Evolutionary conservation across 1,284 basidiomycete genomes (phyloP).

Genomic region (Marasmius tenuissimus): DNA sequence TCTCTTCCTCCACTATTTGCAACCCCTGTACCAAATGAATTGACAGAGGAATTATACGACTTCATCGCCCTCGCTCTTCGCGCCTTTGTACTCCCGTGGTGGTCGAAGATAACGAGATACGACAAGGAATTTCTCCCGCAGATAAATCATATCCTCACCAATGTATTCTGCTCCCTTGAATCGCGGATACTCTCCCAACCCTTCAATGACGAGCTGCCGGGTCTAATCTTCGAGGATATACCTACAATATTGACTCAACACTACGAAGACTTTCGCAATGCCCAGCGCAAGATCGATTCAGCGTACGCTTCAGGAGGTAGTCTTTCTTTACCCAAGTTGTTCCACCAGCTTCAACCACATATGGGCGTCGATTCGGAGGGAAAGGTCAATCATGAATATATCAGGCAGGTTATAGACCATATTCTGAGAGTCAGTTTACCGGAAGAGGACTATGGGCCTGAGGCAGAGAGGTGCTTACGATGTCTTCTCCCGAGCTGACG

Average conservation of each 20-base stretch:
- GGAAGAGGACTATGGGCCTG: conserved; percentile 64
- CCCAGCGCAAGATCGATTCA: conserved; percentile 55
- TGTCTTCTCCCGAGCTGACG: background rate
- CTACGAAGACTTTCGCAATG: conserved; percentile 72
- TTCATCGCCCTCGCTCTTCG: conserved; percentile 74
- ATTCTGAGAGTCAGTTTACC: conserved; percentile 69
- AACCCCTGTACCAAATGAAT: conserved; percentile 44
- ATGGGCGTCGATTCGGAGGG: conserved; percentile 70
- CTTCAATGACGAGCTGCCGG: conserved; percentile 46
- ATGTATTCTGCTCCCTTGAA: conserved; percentile 62
- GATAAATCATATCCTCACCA: conserved; percentile 57
- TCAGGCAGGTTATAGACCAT: conserved; percentile 73
- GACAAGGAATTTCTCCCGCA: conserved; percentile 81
- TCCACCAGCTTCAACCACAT: conserved; percentile 78
- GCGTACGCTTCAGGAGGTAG: conserved; percentile 70
- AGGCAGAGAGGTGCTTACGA: conserved; percentile 52
- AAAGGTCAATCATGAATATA: conserved; percentile 68
- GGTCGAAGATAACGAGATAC: conserved; percentile 76
- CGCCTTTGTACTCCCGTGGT: conserved; percentile 79
- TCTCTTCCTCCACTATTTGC: conserved; percentile 56
- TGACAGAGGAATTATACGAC: conserved; percentile 73
- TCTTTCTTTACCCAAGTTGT: conserved; percentile 59
- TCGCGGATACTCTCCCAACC: conserved; percentile 42
- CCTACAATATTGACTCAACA: conserved; percentile 71
- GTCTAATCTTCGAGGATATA: conserved; percentile 58